phyloP scores from a whole-genome alignment of 768 basidiomycete genomes.

The Tephrocybe sp. region DNA sequence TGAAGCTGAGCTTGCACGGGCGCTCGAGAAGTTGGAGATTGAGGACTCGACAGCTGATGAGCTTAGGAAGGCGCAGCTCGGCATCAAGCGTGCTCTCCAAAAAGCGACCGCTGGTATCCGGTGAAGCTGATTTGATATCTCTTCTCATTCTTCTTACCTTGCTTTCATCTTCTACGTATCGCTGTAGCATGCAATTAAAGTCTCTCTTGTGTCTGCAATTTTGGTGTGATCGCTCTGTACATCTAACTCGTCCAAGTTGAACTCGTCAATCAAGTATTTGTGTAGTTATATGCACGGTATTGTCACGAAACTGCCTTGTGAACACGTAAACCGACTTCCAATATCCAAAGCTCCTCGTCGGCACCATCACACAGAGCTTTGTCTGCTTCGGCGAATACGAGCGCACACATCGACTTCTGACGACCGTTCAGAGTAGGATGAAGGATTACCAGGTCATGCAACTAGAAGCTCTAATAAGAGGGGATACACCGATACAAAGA shows the following conservation, averaged over 20 bases:
- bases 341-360: slow-evolving; percentile 94
- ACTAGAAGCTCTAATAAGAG: slow-evolving; percentile 40
- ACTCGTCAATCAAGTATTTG: not conserved
- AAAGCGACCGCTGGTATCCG: slow-evolving; percentile 94
- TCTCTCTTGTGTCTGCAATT: slow-evolving; percentile 5
- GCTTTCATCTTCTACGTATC: slow-evolving; percentile 20
- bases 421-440: slow-evolving; percentile 78
- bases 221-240: not conserved
- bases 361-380: slow-evolving; percentile 95
- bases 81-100: slow-evolving; percentile 96
- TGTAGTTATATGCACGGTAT: not conserved
- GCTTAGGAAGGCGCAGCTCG: slow-evolving; percentile 92
- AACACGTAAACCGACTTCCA: slow-evolving; percentile 83
- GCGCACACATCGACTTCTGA: slow-evolving; percentile 78
- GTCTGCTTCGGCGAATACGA: slow-evolving; percentile 92
- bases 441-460: slow-evolving; percentile 88
- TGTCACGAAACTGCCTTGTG: slow-evolving; percentile 57
- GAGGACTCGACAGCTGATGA: slow-evolving; percentile 94
- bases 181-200: slow-evolving; percentile 16
- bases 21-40: slow-evolving; percentile 97
- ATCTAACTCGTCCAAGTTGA: not conserved
- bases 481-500: slow-evolving; percentile 2
- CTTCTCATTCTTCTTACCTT: slow-evolving; percentile 21
- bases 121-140: slow-evolving; percentile 39
- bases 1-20: slow-evolving; percentile 96